phyloP scores from a whole-genome alignment of 805 yeast genomes.

The Kurtzmaniella cleridarum region DNA sequence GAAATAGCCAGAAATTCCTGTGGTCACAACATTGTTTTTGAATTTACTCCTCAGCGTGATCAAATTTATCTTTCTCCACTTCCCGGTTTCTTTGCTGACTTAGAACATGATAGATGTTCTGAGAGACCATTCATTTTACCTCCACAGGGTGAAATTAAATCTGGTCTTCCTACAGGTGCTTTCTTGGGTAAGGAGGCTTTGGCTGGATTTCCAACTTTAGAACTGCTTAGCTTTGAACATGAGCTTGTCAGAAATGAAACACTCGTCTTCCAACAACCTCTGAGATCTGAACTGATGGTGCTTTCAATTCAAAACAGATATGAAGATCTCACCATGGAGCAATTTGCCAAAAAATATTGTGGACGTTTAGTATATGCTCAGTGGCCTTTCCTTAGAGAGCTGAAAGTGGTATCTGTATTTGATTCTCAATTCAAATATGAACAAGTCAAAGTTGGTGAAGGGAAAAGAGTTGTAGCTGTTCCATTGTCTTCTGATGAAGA shows the following conservation, averaged over 20 bases:
- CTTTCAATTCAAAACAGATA: slow-evolving; percentile 54
- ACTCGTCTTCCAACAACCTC: slow-evolving; percentile 76
- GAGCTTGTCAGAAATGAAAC: slow-evolving; percentile 59
- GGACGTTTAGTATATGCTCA: slow-evolving; percentile 64
- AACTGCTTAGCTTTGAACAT: slow-evolving; percentile 57
- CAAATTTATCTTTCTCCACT: slow-evolving; percentile 68
- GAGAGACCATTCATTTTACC: slow-evolving; percentile 57
- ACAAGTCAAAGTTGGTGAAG: slow-evolving; percentile 20
- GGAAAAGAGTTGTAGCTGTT: slow-evolving; percentile 22
- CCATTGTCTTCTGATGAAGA: slow-evolving; percentile 46
- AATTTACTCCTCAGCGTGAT: slow-evolving; percentile 71
- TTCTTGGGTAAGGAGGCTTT: slow-evolving; percentile 61
- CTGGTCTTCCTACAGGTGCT: slow-evolving; percentile 60
- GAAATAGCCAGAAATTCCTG: slow-evolving; percentile 70
- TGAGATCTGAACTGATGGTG: slow-evolving; percentile 77
- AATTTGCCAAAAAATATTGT: slow-evolving; percentile 58
- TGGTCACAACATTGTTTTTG: slow-evolving; percentile 65
- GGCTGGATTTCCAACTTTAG: slow-evolving; percentile 88
- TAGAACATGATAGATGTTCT: slow-evolving; percentile 73
- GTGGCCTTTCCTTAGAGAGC: slow-evolving; percentile 91
- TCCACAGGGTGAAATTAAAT: slow-evolving; percentile 34
- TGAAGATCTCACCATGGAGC: slow-evolving; percentile 51
- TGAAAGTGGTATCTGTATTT: slow-evolving; percentile 57
- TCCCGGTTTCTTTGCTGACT: slow-evolving; percentile 69
- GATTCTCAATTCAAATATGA: slow-evolving; percentile 52